phyloP scores from a whole-genome alignment of 768 basidiomycete species.

The Phlegmacium glaucopus region DNA sequence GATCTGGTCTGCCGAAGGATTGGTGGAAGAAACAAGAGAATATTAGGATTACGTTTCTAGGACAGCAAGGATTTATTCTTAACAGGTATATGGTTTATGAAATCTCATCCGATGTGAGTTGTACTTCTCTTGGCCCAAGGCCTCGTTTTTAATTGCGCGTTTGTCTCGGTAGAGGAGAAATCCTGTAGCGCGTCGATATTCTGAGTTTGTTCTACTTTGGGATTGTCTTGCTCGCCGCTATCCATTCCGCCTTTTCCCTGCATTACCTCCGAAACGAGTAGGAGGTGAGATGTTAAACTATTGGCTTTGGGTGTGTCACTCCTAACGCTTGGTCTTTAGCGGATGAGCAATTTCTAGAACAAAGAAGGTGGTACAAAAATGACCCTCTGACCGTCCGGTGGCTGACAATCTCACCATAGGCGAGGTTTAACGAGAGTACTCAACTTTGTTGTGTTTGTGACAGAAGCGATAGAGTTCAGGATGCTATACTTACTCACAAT shows the following conservation, averaged over 20 bases:
- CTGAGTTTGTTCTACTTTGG: conserved; percentile 90
- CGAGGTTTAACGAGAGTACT: conserved; percentile 79
- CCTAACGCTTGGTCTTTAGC: conserved; percentile 36
- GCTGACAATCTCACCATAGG: conserved; percentile 34
- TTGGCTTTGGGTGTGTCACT: conserved; percentile 7
- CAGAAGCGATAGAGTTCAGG: neutral
- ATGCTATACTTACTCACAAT: conserved; percentile 1
- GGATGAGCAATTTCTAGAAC: conserved; percentile 89
- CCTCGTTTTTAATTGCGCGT: neutral
- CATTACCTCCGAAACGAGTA: conserved; percentile 89
- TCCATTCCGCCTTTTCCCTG: conserved; percentile 87
- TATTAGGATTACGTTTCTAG: conserved; percentile 68
- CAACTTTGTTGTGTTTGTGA: conserved; percentile 68
- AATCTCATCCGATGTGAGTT: conserved; percentile 69
- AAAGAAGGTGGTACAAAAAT: conserved; percentile 56
- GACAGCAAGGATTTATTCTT: conserved; percentile 90
- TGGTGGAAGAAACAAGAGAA: conserved; percentile 88
- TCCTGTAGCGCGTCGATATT: conserved; percentile 82
- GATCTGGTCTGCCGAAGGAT: conserved; percentile 67
- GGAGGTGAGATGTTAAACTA: conserved; percentile 56
- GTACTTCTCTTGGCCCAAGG: neutral
- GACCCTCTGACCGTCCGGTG: neutral
- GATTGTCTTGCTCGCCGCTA: conserved; percentile 84
- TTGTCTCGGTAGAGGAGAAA: conserved; percentile 39
- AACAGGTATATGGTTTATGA: conserved; percentile 87